Conservation (phyloP, 495 filamentous ascomycete genomes). For the Aspergillus bertholletiae region DNA sequence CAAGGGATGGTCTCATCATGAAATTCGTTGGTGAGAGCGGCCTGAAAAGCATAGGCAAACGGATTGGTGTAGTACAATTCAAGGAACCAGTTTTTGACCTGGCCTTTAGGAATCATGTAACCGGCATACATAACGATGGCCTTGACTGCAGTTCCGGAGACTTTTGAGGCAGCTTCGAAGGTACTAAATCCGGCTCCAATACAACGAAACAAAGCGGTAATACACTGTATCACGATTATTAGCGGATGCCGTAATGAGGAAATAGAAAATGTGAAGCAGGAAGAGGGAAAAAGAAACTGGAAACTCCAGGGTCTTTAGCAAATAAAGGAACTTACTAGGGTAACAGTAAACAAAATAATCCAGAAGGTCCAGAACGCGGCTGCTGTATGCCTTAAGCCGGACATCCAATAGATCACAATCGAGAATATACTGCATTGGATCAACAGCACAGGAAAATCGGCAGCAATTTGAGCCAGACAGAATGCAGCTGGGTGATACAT, state of each 20-base stretch:
- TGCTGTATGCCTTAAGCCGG: slow-evolving; percentile 42
- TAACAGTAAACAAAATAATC: slow-evolving; percentile 38
- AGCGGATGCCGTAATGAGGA: no score
- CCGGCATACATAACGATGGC: slow-evolving; percentile 56
- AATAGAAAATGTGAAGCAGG: no score
- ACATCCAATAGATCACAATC: slow-evolving; percentile 74
- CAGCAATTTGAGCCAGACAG: slow-evolving; percentile 64
- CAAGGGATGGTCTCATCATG: slow-evolving; percentile 46
- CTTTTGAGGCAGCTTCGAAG: slow-evolving; percentile 52
- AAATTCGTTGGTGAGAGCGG: slow-evolving; percentile 65
- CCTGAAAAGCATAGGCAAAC: slow-evolving; percentile 68
- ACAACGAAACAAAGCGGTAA: slow-evolving; percentile 53
- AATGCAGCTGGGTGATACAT: slow-evolving; percentile 74
- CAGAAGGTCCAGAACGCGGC: slow-evolving; percentile 50
- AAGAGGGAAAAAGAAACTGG: no score
- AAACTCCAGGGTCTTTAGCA: no score
- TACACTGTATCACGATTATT: neutral
- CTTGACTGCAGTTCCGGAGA: slow-evolving; percentile 45
- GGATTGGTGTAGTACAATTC: slow-evolving; percentile 77
- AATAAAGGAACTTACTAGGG: slow-evolving; percentile 36
- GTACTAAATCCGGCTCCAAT: slow-evolving; percentile 48
- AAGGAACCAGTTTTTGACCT: slow-evolving; percentile 73
- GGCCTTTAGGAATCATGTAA: slow-evolving; percentile 58
- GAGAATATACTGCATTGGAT: slow-evolving; percentile 63
- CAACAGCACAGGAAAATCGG: slow-evolving; percentile 66